These are phyloP conservation scores for Sungouiella thailandica DNA, from an alignment of 805 yeast species.

Conservation along the genomic window DNA sequence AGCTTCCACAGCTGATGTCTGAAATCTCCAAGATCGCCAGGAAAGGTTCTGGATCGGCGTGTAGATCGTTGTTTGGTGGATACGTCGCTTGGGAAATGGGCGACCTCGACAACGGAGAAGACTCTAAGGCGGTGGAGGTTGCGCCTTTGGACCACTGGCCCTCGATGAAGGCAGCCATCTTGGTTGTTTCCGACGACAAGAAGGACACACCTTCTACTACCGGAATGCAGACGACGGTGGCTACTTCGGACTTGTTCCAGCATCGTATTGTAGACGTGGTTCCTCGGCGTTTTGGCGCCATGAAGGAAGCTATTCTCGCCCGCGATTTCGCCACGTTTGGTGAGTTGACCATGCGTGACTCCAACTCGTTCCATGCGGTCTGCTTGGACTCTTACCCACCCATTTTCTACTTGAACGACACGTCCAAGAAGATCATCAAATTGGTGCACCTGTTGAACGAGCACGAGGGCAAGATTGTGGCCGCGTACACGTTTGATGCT, in stretches of 20 bases:
- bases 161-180: slow-evolving; percentile 78
- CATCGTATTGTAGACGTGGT: slow-evolving; percentile 78
- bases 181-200: slow-evolving; percentile 89
- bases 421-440: slow-evolving; percentile 18
- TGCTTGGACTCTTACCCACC: slow-evolving; percentile 96
- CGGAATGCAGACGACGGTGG: slow-evolving; percentile 95
- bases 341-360: slow-evolving; percentile 90
- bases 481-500: slow-evolving; percentile 97
- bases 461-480: slow-evolving; percentile 60
- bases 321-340: slow-evolving; percentile 80
- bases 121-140: slow-evolving; percentile 89
- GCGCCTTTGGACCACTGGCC: slow-evolving; percentile 90
- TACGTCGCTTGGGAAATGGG: slow-evolving; percentile 99
- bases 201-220: slow-evolving; percentile 93
- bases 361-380: slow-evolving; percentile 97
- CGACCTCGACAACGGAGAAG: slow-evolving; percentile 63
- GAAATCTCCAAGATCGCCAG: slow-evolving; percentile 92
- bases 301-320: slow-evolving; percentile 71
- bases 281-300: slow-evolving; percentile 76
- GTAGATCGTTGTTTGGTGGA: slow-evolving; percentile 95
- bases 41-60: slow-evolving; percentile 98
- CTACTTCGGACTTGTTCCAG: slow-evolving; percentile 80
- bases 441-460: slow-evolving; percentile 64
- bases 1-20: slow-evolving; percentile 78
- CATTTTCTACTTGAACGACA: slow-evolving; percentile 47